Conservation (phyloP, 495 filamentous ascomycete species). For the Achaetomiella virescens region DNA sequence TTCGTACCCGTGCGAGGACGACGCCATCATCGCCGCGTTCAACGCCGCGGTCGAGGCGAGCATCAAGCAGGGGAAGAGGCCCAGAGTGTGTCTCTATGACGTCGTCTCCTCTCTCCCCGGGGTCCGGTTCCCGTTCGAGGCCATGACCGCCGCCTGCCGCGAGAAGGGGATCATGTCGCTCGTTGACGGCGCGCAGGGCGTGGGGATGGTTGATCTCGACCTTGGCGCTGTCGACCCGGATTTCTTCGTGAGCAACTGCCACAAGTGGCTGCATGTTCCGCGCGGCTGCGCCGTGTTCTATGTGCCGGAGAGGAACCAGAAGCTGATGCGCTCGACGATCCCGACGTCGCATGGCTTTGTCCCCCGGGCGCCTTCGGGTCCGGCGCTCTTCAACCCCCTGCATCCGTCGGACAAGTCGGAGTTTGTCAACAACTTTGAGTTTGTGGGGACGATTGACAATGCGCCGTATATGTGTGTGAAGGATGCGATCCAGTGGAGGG, state of each 20-base stretch:
- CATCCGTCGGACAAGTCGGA: slow-evolving; percentile 39
- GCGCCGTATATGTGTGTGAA: slow-evolving; percentile 64
- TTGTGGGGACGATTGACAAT: slow-evolving; percentile 68
- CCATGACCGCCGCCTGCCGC: slow-evolving; percentile 54
- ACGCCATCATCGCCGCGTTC: slow-evolving; percentile 50
- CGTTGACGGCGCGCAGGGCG: slow-evolving; percentile 77
- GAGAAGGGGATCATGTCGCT: slow-evolving; percentile 54
- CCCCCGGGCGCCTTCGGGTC: slow-evolving; percentile 17
- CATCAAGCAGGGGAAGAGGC: slow-evolving; percentile 38
- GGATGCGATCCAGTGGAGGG: slow-evolving; percentile 62
- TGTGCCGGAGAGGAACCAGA: slow-evolving; percentile 66
- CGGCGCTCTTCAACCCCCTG: slow-evolving; percentile 42
- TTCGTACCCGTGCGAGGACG: slow-evolving; percentile 55
- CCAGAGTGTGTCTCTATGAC: slow-evolving; percentile 68
- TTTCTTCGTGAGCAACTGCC: slow-evolving; percentile 77
- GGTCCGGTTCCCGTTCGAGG: slow-evolving; percentile 70
- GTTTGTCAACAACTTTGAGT: slow-evolving; percentile 71
- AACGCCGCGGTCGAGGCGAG: slow-evolving; percentile 39
- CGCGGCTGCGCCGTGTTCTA: slow-evolving; percentile 75
- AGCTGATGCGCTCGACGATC: slow-evolving; percentile 63
- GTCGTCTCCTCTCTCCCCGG: slow-evolving; percentile 70
- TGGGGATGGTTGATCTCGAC: slow-evolving; percentile 70
- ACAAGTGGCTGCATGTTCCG: slow-evolving; percentile 92
- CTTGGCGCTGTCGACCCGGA: slow-evolving; percentile 61
- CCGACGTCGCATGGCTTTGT: slow-evolving; percentile 63